Base-by-base conservation (phyloP, 2,329 filamentous ascomycete species). In the Decorospora gaudefroyi region DNA sequence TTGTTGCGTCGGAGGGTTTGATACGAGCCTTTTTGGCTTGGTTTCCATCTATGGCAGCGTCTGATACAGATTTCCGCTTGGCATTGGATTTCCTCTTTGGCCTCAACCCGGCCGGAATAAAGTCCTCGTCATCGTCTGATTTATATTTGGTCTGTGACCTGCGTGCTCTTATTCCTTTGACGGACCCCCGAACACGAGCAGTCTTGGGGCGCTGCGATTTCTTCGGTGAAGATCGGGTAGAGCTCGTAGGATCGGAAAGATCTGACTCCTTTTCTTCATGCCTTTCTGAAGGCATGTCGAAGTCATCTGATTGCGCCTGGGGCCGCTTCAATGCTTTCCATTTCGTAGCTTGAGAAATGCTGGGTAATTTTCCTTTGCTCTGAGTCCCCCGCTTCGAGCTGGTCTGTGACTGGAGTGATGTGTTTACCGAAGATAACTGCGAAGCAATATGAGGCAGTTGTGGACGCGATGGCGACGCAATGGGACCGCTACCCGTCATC, bases 341-440 rank as follows among this genome's bases (percentile, higher is more conserved):
- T 19, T 58, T 62, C 15, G 39, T 38, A 3, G 36, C 42, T 15
- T 48, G 42, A 8, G 57, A 55, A 5, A 61, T 35, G 13, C 30
- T 52, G 10, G 49, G 49, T 26, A 59, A 23, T 19, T 58, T 61
- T 19, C 55, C 55, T 7, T 50, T 56, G 29, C 31, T 15, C 15
- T 17, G 18, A n/a, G 27, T 27, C 12, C 23, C 23, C 19, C 19
- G 38, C 23, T 47, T 50, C 25, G 23, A 15, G 13, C 6, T 12
- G 17, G 26, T 15, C 11, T 17, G 28, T 11, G 11, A 9, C 11
- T 21, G 19, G 15, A 28, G 26, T 16, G 15, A 3, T 18, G 21
- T 18, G 9, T 8, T 17, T 29, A 17, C 18, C 15, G 10, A n/a
- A 11, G 26, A 15, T 23, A 9, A 11, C 6, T 25, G 26, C 16